Evolutionary conservation across 2,329 filamentous ascomycete genomes (phyloP), one percentile per base, ranked within the genome.

Genomic region (Trichoderma asperellum): DNA sequence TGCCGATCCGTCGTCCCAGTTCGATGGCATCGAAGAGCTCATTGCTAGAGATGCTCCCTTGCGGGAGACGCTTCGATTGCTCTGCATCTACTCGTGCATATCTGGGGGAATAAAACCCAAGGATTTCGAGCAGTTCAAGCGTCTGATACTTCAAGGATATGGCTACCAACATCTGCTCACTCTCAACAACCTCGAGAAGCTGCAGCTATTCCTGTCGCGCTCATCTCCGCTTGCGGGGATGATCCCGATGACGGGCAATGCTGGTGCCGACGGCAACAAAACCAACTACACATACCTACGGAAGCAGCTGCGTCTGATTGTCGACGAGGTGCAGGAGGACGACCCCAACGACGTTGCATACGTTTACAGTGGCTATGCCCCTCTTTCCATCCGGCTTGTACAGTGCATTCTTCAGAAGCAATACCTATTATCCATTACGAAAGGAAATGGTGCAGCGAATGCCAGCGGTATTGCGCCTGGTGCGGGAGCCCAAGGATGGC

Each of bases 311-410:
- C 89, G 91, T 35, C 87, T 99, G 18, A 97, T 97, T 77, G 91
- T 97, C 68, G 96, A 99, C 77, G 96, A 98, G 78, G 95, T 99
- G 49, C 94, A 97, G 77, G 96, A 99, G 79, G 90, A 96, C 70
- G 92, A 96, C 58, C 96, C 96, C 2, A 92, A 96, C 75, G 96
- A 99, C 75, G 91, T 98, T 71, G 92, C 94, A n/a, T 99, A 99
- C 76, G 94, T 97, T 12, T 99, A 98, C 81, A 97, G 93, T 72
- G 96, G 96, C 64, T 99, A 98, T 77, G 96, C 96, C 5, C 96
- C 96, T 0, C 86, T 99, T 14, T 97, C 93, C 56, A 88, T 98
- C 66, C 90, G 96, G 18, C 87, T 99, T 5, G 91, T 99, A 6
- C 96, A 99, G 79, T 96, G 93, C 77, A 88, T 98, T 61, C 82